These are phyloP conservation scores for Ogataea methylovora DNA, from an alignment of 805 yeast genomes.

Conservation along the genomic window DNA sequence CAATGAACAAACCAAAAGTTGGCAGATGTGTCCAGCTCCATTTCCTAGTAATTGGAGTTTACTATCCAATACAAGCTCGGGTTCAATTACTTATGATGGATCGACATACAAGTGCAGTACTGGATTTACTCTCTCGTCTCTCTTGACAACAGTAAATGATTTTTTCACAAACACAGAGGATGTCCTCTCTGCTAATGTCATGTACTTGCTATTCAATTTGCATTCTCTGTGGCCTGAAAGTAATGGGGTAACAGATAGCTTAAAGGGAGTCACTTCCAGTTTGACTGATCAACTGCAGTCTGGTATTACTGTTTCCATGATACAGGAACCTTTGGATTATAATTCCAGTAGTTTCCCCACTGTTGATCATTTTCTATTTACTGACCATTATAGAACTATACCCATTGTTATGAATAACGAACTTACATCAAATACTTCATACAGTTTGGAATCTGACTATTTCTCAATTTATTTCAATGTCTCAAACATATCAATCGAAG, in stretches of 20 bases:
- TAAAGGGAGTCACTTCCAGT: slow-evolving; percentile 1
- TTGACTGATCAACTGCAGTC: not conserved
- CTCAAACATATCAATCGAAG: not conserved
- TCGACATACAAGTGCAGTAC: not conserved
- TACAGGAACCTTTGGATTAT: no score
- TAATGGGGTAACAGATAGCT: slow-evolving; percentile 5
- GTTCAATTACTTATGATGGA: no score
- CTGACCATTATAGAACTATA: slow-evolving; percentile 26
- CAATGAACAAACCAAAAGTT: slow-evolving; percentile 35
- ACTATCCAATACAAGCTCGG: not conserved
- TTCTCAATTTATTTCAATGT: slow-evolving; percentile 1
- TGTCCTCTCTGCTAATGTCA: slow-evolving; percentile 34
- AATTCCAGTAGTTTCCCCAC: slow-evolving; percentile 33
- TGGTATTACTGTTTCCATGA: not conserved
- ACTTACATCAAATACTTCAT: slow-evolving; percentile 22
- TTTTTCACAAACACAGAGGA: slow-evolving; percentile 37
- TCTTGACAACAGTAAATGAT: slow-evolving; percentile 21
- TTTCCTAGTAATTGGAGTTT: not conserved
- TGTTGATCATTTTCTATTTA: slow-evolving; percentile 26
- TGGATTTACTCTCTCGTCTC: slow-evolving; percentile 5
- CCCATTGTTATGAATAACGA: slow-evolving; percentile 26
- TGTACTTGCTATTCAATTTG: slow-evolving; percentile 34
- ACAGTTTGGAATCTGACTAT: slow-evolving; percentile 17
- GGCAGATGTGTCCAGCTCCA: slow-evolving; percentile 52
- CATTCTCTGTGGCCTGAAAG: slow-evolving; percentile 11